phyloP scores from a whole-genome alignment of 768 basidiomycete genomes.

The Strobilomyces dryophilus region DNA sequence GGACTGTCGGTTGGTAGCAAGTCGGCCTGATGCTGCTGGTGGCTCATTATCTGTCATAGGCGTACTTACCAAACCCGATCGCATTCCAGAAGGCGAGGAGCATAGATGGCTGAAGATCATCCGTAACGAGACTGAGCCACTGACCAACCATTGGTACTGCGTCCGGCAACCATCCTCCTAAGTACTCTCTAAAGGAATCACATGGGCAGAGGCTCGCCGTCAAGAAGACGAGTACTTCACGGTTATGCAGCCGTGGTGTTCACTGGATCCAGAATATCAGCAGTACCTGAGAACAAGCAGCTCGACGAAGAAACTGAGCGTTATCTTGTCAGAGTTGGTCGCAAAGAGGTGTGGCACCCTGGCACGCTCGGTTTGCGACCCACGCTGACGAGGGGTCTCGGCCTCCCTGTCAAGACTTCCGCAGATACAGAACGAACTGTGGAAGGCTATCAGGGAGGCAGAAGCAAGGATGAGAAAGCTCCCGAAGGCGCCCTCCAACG shows the following conservation, averaged over 20 bases:
- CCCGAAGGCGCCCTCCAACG: constrained; percentile 50
- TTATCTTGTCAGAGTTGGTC: constrained; percentile 60
- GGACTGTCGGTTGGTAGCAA: too few relatives aligned
- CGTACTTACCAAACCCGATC: constrained; percentile 65
- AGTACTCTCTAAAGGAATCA: constrained; percentile 13
- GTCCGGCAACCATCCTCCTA: constrained; percentile 5
- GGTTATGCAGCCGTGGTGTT: constrained; percentile 48
- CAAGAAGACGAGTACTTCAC: constrained; percentile 56
- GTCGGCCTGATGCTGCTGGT: too few relatives aligned
- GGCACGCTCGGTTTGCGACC: too few relatives aligned
- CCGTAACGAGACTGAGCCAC: too few relatives aligned
- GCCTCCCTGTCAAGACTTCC: constrained; percentile 46
- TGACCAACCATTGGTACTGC: too few relatives aligned
- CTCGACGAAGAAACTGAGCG: constrained; percentile 54
- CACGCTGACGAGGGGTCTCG: too few relatives aligned
- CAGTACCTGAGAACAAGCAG: constrained; percentile 52
- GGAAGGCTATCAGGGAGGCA: constrained; percentile 39
- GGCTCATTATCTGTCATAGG: constrained; percentile 1
- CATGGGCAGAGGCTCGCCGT: constrained; percentile 57
- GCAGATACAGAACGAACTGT: constrained; percentile 55
- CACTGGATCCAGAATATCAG: constrained; percentile 47
- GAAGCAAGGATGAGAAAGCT: constrained; percentile 31
- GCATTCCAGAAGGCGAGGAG: constrained; percentile 25
- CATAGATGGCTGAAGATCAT: too few relatives aligned
- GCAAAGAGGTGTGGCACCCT: constrained; percentile 43